A percentile compares a stretch with the other conserved stretches of the same genome.
phyloP scores from a whole-genome alignment of 2,329 filamentous ascomycete species.

The Celoporthe dispersa region DNA sequence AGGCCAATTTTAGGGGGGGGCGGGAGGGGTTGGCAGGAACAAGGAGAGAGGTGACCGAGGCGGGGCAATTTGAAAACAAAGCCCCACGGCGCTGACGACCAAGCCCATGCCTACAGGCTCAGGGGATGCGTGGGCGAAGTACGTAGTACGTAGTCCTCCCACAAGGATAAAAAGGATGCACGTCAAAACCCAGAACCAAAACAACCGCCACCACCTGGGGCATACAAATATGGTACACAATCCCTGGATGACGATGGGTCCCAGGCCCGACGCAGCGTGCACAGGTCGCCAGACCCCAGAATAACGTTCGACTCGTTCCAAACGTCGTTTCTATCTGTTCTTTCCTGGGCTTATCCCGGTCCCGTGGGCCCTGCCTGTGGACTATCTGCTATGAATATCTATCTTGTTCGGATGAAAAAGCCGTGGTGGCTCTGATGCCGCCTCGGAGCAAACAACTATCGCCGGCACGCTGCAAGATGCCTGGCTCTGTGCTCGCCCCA shows the following conservation, averaged over 20 bases:
- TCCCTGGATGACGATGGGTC: not conserved
- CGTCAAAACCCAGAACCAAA: not conserved
- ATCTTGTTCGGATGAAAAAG: not conserved
- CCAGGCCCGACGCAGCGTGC: not conserved
- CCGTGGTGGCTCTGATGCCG: not conserved
- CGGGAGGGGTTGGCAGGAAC: not conserved
- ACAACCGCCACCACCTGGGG: not conserved
- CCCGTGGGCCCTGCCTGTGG: not conserved
- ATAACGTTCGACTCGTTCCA: not conserved
- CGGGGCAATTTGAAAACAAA: not conserved
- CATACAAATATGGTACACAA: not conserved
- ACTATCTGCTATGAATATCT: not conserved
- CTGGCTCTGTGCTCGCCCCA: not conserved
- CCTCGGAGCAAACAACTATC: not conserved
- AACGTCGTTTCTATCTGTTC: not conserved
- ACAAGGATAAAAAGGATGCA: not conserved
- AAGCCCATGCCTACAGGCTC: not conserved
- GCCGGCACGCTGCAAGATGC: not conserved
- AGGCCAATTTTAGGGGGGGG: not conserved
- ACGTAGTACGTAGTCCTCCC: not conserved
- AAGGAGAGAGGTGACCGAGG: conserved; percentile 1
- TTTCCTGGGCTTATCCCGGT: not conserved
- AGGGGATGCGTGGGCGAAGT: not conserved
- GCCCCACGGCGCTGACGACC: conserved; percentile 10
- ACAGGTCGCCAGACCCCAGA: not conserved